phyloP scores from a whole-genome alignment of 148 eudicot genomes.

The Mesembryanthemum crystallinum region DNA sequence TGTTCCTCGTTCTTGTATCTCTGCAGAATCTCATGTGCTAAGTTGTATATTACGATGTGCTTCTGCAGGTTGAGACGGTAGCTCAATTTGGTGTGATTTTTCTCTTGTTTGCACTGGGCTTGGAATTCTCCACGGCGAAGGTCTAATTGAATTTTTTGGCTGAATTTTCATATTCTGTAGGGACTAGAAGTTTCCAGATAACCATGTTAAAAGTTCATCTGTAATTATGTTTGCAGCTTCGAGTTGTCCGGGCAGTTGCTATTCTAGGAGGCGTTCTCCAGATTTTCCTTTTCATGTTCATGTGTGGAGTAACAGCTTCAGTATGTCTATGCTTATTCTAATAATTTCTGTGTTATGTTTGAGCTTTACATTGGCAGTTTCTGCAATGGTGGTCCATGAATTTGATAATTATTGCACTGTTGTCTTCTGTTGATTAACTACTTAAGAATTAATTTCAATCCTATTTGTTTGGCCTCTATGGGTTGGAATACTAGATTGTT shows the following conservation, averaged over 20 bases:
- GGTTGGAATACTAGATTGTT: not conserved
- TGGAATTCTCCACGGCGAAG: conserved; percentile 93
- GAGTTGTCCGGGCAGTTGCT: conserved; percentile 96
- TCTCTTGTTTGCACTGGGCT: conserved; percentile 92
- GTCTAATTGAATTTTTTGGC: conserved; percentile 29
- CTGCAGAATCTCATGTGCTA: not conserved
- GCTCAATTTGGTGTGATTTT: conserved; percentile 99
- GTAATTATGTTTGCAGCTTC: conserved; percentile 54
- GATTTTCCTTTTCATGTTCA: conserved; percentile 88
- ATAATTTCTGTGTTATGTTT: not conserved
- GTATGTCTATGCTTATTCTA: conserved; percentile 43
- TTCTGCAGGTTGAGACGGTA: conserved; percentile 91
- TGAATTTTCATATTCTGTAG: not conserved
- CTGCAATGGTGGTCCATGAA: not conserved
- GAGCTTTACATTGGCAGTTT: conserved; percentile 1
- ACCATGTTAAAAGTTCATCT: conserved; percentile 7
- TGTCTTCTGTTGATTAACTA: not conserved
- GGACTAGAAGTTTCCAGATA: conserved; percentile 8
- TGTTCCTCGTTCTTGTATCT: not conserved
- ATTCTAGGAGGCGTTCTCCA: conserved; percentile 86
- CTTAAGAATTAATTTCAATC: not conserved
- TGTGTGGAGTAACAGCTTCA: conserved; percentile 83
- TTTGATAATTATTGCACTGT: conserved; percentile 1
- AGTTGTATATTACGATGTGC: conserved; percentile 4
- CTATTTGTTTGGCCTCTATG: not conserved